phyloP scores from a whole-genome alignment of 2,329 filamentous ascomycete species.

The Aureobasidium sp. region DNA sequence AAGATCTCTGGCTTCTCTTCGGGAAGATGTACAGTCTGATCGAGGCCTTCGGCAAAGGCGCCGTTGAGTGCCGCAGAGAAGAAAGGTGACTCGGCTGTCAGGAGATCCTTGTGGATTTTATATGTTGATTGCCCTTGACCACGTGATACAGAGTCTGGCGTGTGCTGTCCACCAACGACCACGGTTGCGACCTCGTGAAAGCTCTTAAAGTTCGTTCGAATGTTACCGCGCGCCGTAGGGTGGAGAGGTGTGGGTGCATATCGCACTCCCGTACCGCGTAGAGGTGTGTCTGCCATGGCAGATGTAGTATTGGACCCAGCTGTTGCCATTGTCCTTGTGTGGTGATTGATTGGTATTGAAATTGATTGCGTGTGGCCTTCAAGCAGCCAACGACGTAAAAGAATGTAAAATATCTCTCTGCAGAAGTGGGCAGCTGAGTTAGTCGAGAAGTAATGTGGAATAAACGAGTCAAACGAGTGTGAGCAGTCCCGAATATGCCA shows the following conservation, averaged over 20 bases:
- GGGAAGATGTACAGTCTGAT: slow-evolving; percentile 37
- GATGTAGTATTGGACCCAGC: slow-evolving; percentile 2
- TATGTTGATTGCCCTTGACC: slow-evolving; percentile 31
- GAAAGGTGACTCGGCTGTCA: slow-evolving; percentile 42
- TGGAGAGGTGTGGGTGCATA: slow-evolving; percentile 16
- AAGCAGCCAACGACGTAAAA: neutral
- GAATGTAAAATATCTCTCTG: neutral
- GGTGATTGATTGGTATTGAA: neutral
- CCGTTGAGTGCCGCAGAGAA: slow-evolving; percentile 45
- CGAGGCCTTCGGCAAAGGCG: slow-evolving; percentile 39
- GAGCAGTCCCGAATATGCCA: neutral
- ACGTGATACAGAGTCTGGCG: slow-evolving; percentile 19
- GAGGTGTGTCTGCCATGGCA: neutral
- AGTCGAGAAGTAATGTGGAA: neutral
- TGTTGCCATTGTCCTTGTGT: slow-evolving; percentile 4
- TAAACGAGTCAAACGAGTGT: slow-evolving; percentile 15
- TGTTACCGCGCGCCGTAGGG: slow-evolving; percentile 14
- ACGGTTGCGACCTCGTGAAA: slow-evolving; percentile 35
- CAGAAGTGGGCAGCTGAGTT: neutral
- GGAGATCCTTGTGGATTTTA: slow-evolving; percentile 41
- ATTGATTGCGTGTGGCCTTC: neutral
- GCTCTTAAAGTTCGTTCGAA: slow-evolving; percentile 33
- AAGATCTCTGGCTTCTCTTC: slow-evolving; percentile 41
- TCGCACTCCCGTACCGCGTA: slow-evolving; percentile 4
- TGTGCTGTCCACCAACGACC: slow-evolving; percentile 29